Conservation (phyloP, 2,329 filamentous ascomycete genomes). For the Claviceps capensis region DNA sequence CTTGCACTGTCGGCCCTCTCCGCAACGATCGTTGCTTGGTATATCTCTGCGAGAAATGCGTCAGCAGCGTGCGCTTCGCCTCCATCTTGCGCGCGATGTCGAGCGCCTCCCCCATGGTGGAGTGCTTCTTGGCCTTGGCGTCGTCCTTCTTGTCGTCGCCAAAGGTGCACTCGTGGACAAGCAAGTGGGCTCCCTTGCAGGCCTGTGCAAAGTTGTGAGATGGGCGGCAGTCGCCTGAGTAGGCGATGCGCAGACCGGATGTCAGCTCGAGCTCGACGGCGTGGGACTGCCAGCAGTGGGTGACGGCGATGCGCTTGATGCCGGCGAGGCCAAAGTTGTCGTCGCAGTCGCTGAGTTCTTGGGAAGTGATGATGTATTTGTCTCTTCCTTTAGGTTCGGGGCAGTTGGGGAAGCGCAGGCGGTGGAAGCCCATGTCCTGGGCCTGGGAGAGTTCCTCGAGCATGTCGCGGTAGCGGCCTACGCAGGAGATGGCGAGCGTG, state of each 20-base stretch:
- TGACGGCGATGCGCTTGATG: slow-evolving; percentile 54
- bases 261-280: slow-evolving; percentile 68
- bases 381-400: slow-evolving; percentile 8
- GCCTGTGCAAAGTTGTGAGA: slow-evolving; percentile 54
- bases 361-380: slow-evolving; percentile 19
- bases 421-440: slow-evolving; percentile 59
- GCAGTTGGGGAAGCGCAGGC: slow-evolving; percentile 25
- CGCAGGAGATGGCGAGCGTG: slow-evolving; percentile 52
- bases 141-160: slow-evolving; percentile 71
- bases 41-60: slow-evolving; percentile 92
- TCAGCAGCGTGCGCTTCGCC: slow-evolving; percentile 68
- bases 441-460: slow-evolving; percentile 66
- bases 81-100: slow-evolving; percentile 63
- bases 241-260: slow-evolving; percentile 72
- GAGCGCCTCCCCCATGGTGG: slow-evolving; percentile 76
- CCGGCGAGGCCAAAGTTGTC: slow-evolving; percentile 46
- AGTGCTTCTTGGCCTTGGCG: slow-evolving; percentile 79
- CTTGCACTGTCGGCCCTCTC: slow-evolving; percentile 18
- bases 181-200: slow-evolving; percentile 62
- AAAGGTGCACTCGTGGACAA: slow-evolving; percentile 94
- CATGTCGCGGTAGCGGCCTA: slow-evolving; percentile 59
- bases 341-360: slow-evolving; percentile 29
- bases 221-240: slow-evolving; percentile 88
- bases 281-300: slow-evolving; percentile 68
- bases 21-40: slow-evolving; percentile 41